Evolutionary conservation across 495 filamentous ascomycete genomes (phyloP), one percentile per base, ranked within the genome.

Genomic region (Podospora australis): DNA sequence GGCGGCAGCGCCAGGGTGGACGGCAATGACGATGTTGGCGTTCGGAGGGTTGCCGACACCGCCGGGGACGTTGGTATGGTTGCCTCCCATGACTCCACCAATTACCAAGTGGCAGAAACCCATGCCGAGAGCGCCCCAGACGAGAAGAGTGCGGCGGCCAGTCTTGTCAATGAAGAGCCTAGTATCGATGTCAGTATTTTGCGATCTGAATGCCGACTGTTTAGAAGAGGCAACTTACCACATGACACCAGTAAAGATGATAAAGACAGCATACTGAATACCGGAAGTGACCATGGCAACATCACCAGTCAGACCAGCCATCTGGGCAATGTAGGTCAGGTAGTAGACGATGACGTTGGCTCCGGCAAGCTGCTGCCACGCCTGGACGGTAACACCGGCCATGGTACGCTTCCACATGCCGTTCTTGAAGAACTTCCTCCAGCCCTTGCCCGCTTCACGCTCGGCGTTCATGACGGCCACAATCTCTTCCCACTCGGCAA

Each of bases 401-500:
- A 88, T 56, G 11, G 85, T 87, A 2, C 85, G 75, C 50, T 78
- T 75, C 84, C 83, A 87, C 73, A 88, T 83, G 49, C 78, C 73
- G 25, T 82, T 83, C 9, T 63, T 32, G 65, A 82, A 41, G 68
- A 76, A 82, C 67, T 81, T 65, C 56, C 75, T 60, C 83, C 75
- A 80, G 54, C 81, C 73, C 55, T 58, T 39, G 50, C 64, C 60
- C 57, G 75, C 59, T 65, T 80, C 54, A 50, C 77, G 54, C 72
- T 77, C 67, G 42, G 84, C 83, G 29, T 67, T 68, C 44, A 86
- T 72, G 2, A 77, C 73, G 0, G 72, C 77, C 26, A 62, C 65
- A 42, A 88, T 87, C 52, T 89, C 85, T 60, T 87, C 80, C 67
- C 77, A 86, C 54, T 88, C 86, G 2, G 81, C 79, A 52, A 86